phyloP scores from a whole-genome alignment of 805 yeast species.

The Peterozyma toletana region DNA sequence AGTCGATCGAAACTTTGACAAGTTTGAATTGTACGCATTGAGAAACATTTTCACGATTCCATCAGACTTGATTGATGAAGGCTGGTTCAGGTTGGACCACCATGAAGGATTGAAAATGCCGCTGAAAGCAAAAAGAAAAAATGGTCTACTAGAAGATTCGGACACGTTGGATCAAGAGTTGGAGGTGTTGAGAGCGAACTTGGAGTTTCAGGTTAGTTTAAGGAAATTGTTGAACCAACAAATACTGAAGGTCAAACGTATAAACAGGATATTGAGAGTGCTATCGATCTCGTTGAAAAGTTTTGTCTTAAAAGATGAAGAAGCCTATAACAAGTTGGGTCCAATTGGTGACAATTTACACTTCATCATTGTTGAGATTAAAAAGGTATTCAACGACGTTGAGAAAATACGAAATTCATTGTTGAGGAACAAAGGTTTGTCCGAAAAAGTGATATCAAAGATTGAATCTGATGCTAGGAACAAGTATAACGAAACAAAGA shows the following conservation, averaged over 20 bases:
- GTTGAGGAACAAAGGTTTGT: too few species aligned
- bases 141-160: constrained; percentile 11
- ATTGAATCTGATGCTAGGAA: too few species aligned
- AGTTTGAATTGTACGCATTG: constrained; percentile 73
- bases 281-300: background rate
- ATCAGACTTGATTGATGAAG: constrained; percentile 49
- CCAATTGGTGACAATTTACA: constrained; percentile 20
- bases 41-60: constrained; percentile 75
- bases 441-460: too few species aligned
- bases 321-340: constrained; percentile 11
- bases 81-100: constrained; percentile 63
- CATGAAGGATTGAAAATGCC: constrained; percentile 43
- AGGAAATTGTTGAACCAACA: constrained; percentile 33
- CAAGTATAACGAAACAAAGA: too few species aligned
- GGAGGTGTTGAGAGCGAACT: constrained; percentile 24
- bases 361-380: constrained; percentile 17
- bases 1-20: constrained; percentile 79
- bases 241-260: constrained; percentile 27
- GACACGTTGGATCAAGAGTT: constrained; percentile 15
- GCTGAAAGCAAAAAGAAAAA: constrained; percentile 9
- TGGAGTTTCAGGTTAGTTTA: constrained; percentile 35
- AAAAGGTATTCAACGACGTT: constrained; percentile 10
- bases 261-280: constrained; percentile 23
- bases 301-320: constrained; percentile 2
- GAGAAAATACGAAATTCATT: background rate